Conservation (phyloP, 352 stramenopile genomes). For the Nothophytophthora sp. region DNA sequence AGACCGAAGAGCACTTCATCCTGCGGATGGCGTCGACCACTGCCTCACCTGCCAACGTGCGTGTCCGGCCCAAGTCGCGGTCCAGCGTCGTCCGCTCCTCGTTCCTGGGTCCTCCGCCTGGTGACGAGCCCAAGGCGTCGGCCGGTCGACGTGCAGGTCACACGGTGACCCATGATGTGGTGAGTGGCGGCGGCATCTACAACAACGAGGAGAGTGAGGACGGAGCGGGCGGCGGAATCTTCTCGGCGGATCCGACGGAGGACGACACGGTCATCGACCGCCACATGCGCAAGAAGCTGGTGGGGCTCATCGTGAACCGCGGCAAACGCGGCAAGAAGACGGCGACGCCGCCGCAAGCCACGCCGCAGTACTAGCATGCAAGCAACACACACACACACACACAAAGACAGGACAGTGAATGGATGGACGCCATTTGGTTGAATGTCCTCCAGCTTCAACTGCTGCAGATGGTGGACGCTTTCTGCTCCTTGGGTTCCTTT, state of each 20-base stretch:
- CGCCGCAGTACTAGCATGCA: conserved; percentile 20
- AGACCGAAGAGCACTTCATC: conserved; percentile 87
- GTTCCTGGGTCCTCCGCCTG: conserved; percentile 18
- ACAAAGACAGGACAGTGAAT: too few relatives aligned
- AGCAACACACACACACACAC: too few relatives aligned
- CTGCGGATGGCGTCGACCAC: conserved; percentile 77
- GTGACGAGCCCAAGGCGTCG: conserved; percentile 21
- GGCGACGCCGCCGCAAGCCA: conserved; percentile 14
- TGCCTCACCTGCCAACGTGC: conserved; percentile 65
- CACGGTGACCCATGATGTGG: conserved; percentile 13
- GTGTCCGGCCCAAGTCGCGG: conserved; percentile 73
- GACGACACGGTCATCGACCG: conserved; percentile 73
- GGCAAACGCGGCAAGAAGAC: conserved; percentile 73
- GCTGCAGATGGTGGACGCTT: too few relatives aligned
- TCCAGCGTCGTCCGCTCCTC: conserved; percentile 27
- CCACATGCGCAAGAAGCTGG: conserved; percentile 82
- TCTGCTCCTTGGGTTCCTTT: too few relatives aligned
- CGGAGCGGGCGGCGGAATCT: conserved; percentile 6
- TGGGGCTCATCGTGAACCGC: conserved; percentile 79
- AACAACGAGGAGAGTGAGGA: conserved; percentile 31
- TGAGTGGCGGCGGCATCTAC: conserved; percentile 21
- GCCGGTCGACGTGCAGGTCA: conserved; percentile 14
- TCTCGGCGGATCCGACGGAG: conserved; percentile 49
- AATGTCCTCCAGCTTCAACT: too few relatives aligned
- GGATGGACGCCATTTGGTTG: too few relatives aligned